A percentile compares a stretch with the other conserved stretches of the same genome.
phyloP scores from a whole-genome alignment of 2,329 filamentous ascomycete species.

The Ascochyta viciae-villosae region DNA sequence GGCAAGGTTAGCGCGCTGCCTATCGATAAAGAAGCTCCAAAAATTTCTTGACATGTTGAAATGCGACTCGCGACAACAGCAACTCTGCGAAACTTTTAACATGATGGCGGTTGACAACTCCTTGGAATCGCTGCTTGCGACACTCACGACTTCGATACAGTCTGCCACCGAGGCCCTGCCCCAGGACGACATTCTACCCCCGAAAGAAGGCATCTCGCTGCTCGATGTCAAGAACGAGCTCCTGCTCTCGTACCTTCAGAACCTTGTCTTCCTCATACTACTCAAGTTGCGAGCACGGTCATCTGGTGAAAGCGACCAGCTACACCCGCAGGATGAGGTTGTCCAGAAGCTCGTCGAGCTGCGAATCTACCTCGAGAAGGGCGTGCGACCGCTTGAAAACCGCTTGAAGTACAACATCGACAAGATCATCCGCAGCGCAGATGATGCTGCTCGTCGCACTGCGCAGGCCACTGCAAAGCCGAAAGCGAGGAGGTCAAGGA shows the following conservation, averaged over 20 bases:
- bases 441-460: slow-evolving; percentile 62
- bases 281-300: slow-evolving; percentile 68
- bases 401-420: slow-evolving; percentile 95
- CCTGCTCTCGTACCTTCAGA: slow-evolving; percentile 94
- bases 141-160: slow-evolving; percentile 67
- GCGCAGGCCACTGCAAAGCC: slow-evolving; percentile 31
- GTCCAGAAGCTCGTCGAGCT: slow-evolving; percentile 89
- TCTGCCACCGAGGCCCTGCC: slow-evolving; percentile 62
- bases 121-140: slow-evolving; percentile 50
- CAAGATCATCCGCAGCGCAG: slow-evolving; percentile 86
- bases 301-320: slow-evolving; percentile 41
- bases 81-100: neutral
- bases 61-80: neutral
- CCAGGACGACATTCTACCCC: slow-evolving; percentile 69
- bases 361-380: slow-evolving; percentile 91
- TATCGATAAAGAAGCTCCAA: slow-evolving; percentile 13
- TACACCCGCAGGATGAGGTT: slow-evolving; percentile 68
- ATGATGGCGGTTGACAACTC: slow-evolving; percentile 51
- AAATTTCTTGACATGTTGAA: slow-evolving; percentile 12
- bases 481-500: slow-evolving; percentile 39
- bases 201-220: slow-evolving; percentile 87
- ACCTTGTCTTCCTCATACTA: slow-evolving; percentile 86
- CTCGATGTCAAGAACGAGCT: slow-evolving; percentile 97
- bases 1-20: neutral
- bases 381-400: slow-evolving; percentile 86